These are phyloP conservation scores for Jamesozyma spencerorum DNA, from an alignment of 805 yeast genomes.

Conservation along the genomic window DNA sequence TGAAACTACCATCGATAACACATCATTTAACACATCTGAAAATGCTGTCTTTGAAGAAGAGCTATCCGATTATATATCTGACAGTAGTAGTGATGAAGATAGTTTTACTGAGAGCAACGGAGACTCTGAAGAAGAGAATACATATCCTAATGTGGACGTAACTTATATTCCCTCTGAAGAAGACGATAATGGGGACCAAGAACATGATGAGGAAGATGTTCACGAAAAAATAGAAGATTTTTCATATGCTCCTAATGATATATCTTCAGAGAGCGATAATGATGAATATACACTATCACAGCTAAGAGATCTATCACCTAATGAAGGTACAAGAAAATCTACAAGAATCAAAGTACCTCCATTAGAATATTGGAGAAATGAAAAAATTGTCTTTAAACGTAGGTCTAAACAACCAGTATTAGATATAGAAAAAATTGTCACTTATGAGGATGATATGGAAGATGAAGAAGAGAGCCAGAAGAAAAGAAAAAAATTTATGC, in stretches of 20 bases:
- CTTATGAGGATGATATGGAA: constrained; percentile 27
- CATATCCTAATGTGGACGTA: constrained; percentile 2
- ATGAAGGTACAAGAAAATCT: constrained; percentile 47
- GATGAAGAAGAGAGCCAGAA: constrained; percentile 12
- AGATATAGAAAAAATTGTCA: constrained; percentile 50
- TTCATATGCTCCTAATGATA: not conserved
- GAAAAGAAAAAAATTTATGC: not conserved
- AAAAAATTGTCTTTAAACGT: constrained; percentile 52
- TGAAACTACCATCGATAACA: constrained; percentile 18
- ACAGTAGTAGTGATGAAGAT: constrained; percentile 17
- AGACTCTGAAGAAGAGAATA: constrained; percentile 1
- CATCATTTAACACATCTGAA: constrained; percentile 28
- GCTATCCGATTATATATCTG: constrained; percentile 16
- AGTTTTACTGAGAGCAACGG: constrained; percentile 10
- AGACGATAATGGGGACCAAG: constrained; percentile 5
- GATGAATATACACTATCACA: constrained; percentile 2
- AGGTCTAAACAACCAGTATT: constrained; percentile 37
- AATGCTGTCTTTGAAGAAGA: constrained; percentile 27
- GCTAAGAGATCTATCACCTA: not conserved
- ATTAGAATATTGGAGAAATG: constrained; percentile 78
- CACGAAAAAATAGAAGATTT: not conserved
- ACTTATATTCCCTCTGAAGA: constrained; percentile 9
- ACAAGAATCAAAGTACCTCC: constrained; percentile 59
- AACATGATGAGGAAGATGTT: not conserved
- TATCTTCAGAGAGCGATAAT: constrained; percentile 9